Base-by-base conservation (phyloP, 371 early-diverging fungal genomes). In the Syncephalis plumigaleata region DNA sequence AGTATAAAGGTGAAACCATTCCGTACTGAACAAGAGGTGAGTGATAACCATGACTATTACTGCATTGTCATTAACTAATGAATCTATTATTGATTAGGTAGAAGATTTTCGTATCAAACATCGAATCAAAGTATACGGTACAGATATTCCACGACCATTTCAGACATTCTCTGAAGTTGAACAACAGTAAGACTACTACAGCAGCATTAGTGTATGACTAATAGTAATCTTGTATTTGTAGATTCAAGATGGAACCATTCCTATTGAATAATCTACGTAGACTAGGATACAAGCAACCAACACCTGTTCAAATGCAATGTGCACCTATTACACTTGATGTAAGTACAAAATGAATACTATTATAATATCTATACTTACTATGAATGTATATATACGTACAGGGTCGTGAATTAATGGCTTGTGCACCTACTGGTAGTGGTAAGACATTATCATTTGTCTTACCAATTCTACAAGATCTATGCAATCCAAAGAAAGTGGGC, bases 351-450 rank as follows among this genome's bases (percentile, higher is more conserved):
- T n/a, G n/a, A n/a, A 9, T 36, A 36, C 15, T 15, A 16, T 39
- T 39, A 16, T 15, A 18, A 8, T 15, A 8, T 8, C 15, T 39
- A 31, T 15, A 36, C 36, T 9, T 36, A 39, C 15, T 39, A 15
- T 16, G 5, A 39, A 39, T 39, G 15, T 42, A 31, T n/a, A 39
- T 37, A 15, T 15, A 40, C n/a, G 27, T 55, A 18, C 54, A 77
- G 66, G 75, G 72, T 27, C 72, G 91, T n/a, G 91, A 91, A 60
- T 9, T 94, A 2, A 84, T 97, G 75, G 89, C 86, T 0, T 82
- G 87, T 60, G 92, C 98, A 0, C 85, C 89, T 21, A 96, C 97
- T 1, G 94, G 97, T 56, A 88, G 92, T n/a, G 99, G 99, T 60
- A 99, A 99, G 68, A 99, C 99, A 2, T 61, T 96, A 58, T 91